Conservation (phyloP, 805 yeast genomes). For the Saturnispora serradocipensis region DNA sequence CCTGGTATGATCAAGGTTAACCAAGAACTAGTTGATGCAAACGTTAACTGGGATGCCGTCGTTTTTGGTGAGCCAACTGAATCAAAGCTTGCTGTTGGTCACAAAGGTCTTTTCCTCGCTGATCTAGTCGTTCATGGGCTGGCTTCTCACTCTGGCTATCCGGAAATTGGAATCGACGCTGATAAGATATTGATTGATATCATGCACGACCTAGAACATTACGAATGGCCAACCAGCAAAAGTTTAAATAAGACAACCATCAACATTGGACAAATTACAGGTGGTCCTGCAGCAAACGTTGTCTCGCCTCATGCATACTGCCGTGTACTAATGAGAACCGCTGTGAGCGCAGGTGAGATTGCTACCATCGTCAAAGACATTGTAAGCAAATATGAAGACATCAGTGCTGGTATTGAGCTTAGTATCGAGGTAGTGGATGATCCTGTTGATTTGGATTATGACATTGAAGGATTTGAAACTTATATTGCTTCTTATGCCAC, state of each 20-base stretch:
- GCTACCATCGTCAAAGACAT: conserved; percentile 28
- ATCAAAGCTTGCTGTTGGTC: conserved; percentile 57
- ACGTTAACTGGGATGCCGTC: conserved; percentile 44
- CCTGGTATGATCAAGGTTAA: conserved; percentile 47
- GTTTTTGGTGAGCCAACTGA: conserved; percentile 76
- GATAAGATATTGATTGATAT: conserved; percentile 45
- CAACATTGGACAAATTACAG: conserved; percentile 48
- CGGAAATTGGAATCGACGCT: conserved; percentile 58
- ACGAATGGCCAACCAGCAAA: conserved; percentile 41
- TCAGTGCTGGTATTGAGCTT: conserved; percentile 11
- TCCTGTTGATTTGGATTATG: conserved; percentile 43
- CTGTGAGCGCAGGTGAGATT: conserved; percentile 36
- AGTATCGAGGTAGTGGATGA: conserved; percentile 18
- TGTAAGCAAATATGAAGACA: conserved; percentile 20
- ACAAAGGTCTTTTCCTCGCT: conserved; percentile 47
- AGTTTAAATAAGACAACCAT: conserved; percentile 53
- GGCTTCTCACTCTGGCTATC: conserved; percentile 62
- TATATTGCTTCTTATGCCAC: conserved; percentile 27
- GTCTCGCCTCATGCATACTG: conserved; percentile 52
- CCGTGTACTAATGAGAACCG: conserved; percentile 41
- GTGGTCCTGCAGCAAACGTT: conserved; percentile 61
- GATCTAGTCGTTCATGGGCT: conserved; percentile 40
- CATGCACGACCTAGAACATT: conserved; percentile 35
- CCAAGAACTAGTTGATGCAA: conserved; percentile 26
- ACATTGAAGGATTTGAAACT: conserved; percentile 58